phyloP scores from a whole-genome alignment of 2,329 filamentous ascomycete species.

The Plectosphaerella sp. region DNA sequence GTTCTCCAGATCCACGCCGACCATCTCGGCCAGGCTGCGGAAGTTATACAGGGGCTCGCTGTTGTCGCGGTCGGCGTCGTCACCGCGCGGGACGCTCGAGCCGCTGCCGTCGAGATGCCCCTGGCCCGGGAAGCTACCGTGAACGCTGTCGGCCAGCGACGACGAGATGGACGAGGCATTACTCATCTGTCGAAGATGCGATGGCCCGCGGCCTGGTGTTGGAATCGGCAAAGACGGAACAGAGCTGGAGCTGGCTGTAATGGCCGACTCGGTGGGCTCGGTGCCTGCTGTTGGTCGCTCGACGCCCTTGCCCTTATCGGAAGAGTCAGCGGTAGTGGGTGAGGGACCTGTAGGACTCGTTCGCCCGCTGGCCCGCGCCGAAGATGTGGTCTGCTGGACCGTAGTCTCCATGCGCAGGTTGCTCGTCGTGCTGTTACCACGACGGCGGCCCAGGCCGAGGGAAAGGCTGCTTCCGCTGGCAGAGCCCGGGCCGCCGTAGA shows the following conservation, averaged over 20 bases:
- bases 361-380: constrained; percentile 23
- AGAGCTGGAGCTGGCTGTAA: constrained; percentile 20
- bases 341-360: constrained; percentile 23
- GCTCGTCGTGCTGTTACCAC: constrained; percentile 56
- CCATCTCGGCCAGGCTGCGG: constrained; percentile 77
- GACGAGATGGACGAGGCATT: constrained; percentile 82
- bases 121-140: constrained; percentile 42
- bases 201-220: constrained; percentile 53
- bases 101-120: constrained; percentile 43
- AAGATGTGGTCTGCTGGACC: constrained; percentile 27
- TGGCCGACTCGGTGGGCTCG: constrained; percentile 14
- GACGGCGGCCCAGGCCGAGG: constrained; percentile 52
- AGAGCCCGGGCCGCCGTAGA: constrained; percentile 38
- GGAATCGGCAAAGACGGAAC: constrained; percentile 39
- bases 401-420: constrained; percentile 55
- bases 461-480: constrained; percentile 63
- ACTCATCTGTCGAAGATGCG: constrained; percentile 77
- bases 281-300: constrained; percentile 42
- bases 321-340: constrained; percentile 16
- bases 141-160: constrained; percentile 65
- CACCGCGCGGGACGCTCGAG: constrained; percentile 43
- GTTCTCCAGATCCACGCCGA: constrained; percentile 59
- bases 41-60: constrained; percentile 89
- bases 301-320: constrained; percentile 65
- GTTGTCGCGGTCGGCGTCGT: constrained; percentile 46